Base-by-base conservation (phyloP, 2,329 filamentous ascomycete genomes). In the Aureobasidium sp. region DNA sequence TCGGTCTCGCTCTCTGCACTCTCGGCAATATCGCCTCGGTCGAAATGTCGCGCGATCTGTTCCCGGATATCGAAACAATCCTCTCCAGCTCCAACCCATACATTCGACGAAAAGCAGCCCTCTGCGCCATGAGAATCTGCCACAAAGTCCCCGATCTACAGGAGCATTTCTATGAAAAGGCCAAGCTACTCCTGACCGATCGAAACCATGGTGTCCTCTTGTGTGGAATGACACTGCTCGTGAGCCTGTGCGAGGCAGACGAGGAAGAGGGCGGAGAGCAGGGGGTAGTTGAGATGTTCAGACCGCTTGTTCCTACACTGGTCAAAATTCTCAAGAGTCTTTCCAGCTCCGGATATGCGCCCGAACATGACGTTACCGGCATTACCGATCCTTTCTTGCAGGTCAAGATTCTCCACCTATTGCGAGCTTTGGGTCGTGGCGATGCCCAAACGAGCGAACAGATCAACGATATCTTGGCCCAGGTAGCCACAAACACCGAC, bases 111-210 rank as follows among this genome's bases (percentile, higher is more conserved):
- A 99, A 99, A 79, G 94, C 94, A 19, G 94, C 94, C 4, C 82
- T 99, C n/a, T 99, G 94, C 76, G 94, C 94, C 56, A 99, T 99
- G 94, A 85, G 92, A 67, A 97, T 99, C 81, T 97, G 92, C 78
- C 88, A 91, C 69, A 99, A 99, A 76, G 94, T 99, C 12, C 94
- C 95, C 6, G 94, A 99, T 74, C 78, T 99, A 60, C 91, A 96
- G 75, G 95, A 99, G 74, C 92, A 99, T 76, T 99, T 99, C 71
- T 73, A 97, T 62, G 94, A 99, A 64, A 97, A 97, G 75, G 90
- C 93, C 17, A 89, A 94, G 64, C 82, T 90, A 31, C 81, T 99
- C 11, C 79, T 99, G 24, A 89, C 91, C 29, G 94, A 99, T 75
- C 83, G 94, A 64, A 99, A 99, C 76, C 94, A 99, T 68, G 95